Evolutionary conservation across 2,329 filamentous ascomycete genomes (phyloP).

Genomic region (Colletotrichum gigasporum): DNA sequence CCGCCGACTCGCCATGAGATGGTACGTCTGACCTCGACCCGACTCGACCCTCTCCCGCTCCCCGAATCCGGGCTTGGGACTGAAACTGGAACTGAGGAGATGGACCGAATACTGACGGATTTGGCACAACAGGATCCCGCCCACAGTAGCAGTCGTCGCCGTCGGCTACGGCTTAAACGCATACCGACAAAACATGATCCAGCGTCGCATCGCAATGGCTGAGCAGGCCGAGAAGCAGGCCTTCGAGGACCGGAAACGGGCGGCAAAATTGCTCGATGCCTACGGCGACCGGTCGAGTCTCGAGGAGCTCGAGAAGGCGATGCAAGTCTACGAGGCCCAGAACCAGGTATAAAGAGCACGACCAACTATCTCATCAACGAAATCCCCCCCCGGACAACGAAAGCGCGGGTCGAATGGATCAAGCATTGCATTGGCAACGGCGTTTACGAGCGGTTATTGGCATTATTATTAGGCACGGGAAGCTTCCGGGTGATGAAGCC

Average conservation of each 20-base stretch:
- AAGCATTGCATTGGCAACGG: conserved; percentile 12
- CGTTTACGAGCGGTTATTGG: not conserved
- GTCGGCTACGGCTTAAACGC: conserved; percentile 46
- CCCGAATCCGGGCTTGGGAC: conserved; percentile 2
- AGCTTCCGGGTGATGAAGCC: not conserved
- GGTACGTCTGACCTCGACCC: conserved; percentile 37
- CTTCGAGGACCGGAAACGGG: conserved; percentile 45
- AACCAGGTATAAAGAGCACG: conserved; percentile 15
- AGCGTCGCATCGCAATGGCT: conserved; percentile 38
- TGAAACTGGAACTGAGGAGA: not conserved
- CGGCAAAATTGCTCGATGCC: conserved; percentile 56
- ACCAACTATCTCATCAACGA: not conserved
- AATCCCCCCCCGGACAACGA: not conserved
- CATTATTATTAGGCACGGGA: not conserved
- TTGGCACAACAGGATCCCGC: conserved; percentile 40
- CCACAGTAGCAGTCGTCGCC: conserved; percentile 42
- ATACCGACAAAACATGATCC: conserved; percentile 40
- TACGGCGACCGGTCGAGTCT: conserved; percentile 61
- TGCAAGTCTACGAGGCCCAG: conserved; percentile 54
- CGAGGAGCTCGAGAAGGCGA: conserved; percentile 57
- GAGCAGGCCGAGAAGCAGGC: conserved; percentile 45
- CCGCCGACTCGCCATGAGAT: conserved; percentile 40
- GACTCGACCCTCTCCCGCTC: not conserved
- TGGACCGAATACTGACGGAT: not conserved
- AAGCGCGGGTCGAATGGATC: not conserved